phyloP scores from a whole-genome alignment of 768 basidiomycete species.

The Tubosaeta brunneosetosa region DNA sequence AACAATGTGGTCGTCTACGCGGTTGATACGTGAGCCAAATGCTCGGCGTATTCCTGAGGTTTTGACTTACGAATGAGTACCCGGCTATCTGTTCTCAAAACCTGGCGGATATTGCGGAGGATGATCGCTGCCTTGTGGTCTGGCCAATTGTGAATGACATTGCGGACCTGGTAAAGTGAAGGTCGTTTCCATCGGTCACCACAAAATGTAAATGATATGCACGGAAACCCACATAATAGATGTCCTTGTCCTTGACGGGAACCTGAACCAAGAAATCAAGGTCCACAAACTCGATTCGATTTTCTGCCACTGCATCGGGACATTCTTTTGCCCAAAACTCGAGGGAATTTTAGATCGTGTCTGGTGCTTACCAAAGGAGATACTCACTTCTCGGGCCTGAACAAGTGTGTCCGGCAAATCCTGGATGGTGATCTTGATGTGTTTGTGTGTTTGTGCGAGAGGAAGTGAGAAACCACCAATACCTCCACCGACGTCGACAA shows the following conservation, averaged over 20 bases:
- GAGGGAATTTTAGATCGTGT: background rate
- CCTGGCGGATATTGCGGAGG: slow-evolving; percentile 20
- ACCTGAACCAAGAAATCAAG: slow-evolving; percentile 30
- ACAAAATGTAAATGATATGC: background rate
- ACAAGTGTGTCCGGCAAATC: slow-evolving; percentile 27
- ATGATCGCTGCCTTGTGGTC: slow-evolving; percentile 20
- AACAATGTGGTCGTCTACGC: slow-evolving; percentile 23
- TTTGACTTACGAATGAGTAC: slow-evolving; percentile 28
- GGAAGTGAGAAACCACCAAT: slow-evolving; percentile 30
- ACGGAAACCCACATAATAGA: slow-evolving; percentile 31
- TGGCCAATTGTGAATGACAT: slow-evolving; percentile 27
- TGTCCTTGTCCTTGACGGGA: slow-evolving; percentile 23
- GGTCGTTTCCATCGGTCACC: background rate
- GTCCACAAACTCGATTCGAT: slow-evolving; percentile 23
- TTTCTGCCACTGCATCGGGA: slow-evolving; percentile 22
- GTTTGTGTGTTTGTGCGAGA: slow-evolving; percentile 26
- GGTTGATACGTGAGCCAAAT: background rate
- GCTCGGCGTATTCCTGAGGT: background rate
- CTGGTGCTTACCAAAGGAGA: background rate
- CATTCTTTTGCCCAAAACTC: slow-evolving; percentile 23
- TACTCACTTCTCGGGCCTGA: slow-evolving; percentile 16
- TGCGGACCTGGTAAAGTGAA: slow-evolving; percentile 8
- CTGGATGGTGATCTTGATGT: slow-evolving; percentile 30
- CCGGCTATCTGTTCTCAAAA: slow-evolving; percentile 18
- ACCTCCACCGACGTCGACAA: slow-evolving; percentile 35